Percentiles rank a stretch among this genome's conserved stretches.
These are phyloP conservation scores for Arabidopsis lyrata DNA, from an alignment of 441 rosid genomes.

Conservation along the genomic window DNA sequence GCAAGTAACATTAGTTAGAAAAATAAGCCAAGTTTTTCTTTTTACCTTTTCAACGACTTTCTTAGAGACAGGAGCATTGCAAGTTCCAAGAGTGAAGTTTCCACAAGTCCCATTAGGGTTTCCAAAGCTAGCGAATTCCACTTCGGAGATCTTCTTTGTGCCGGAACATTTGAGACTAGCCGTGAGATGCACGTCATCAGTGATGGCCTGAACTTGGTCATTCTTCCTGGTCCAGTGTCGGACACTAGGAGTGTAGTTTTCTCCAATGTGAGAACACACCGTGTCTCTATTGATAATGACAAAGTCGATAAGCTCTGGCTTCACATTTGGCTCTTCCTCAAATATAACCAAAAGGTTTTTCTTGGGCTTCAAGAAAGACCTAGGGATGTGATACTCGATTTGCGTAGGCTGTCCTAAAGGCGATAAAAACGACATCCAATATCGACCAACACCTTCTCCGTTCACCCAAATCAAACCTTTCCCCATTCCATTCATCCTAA, in stretches of 20 bases:
- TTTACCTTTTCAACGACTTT: slow-evolving; percentile 54
- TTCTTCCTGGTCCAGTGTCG: slow-evolving; percentile 43
- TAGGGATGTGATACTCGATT: slow-evolving; percentile 68
- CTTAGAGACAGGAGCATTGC: slow-evolving; percentile 48
- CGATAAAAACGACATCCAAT: slow-evolving; percentile 85
- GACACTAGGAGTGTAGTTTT: slow-evolving; percentile 42
- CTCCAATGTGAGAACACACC: slow-evolving; percentile 52
- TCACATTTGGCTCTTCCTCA: slow-evolving; percentile 56
- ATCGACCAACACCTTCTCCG: slow-evolving; percentile 83
- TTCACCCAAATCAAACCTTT: slow-evolving; percentile 95
- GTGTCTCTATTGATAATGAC: slow-evolving; percentile 50
- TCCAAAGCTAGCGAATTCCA: slow-evolving; percentile 61
- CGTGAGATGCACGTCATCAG: slow-evolving; percentile 39
- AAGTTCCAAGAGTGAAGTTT: slow-evolving; percentile 47
- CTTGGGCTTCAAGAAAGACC: slow-evolving; percentile 54
- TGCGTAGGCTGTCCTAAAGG: slow-evolving; percentile 76
- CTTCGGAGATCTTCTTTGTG: slow-evolving; percentile 42
- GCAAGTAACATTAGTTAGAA: slow-evolving; percentile 23
- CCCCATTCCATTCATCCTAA: slow-evolving; percentile 68
- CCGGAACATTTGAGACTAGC: slow-evolving; percentile 48
- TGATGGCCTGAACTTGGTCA: slow-evolving; percentile 23
- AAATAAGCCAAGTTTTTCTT: not conserved
- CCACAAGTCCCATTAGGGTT: slow-evolving; percentile 54
- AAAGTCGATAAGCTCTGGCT: slow-evolving; percentile 50
- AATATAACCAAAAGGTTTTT: slow-evolving; percentile 52